Evolutionary conservation across 2,329 filamentous ascomycete genomes (phyloP).

Genomic region (Ambrosiella xylebori): DNA sequence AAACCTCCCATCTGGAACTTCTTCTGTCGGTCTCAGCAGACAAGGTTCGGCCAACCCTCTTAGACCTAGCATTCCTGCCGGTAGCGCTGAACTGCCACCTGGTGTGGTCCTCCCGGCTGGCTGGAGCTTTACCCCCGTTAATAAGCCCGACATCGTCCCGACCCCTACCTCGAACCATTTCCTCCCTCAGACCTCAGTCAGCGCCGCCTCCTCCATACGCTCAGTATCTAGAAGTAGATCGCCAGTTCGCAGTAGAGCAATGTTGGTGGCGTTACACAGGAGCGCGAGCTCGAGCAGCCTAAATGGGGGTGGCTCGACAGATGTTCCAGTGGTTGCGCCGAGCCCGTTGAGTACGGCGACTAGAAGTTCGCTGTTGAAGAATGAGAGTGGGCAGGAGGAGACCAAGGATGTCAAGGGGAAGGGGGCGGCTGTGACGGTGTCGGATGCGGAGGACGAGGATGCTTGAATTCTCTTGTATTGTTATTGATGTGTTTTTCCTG

Average conservation of each 20-base stretch:
- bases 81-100: conserved; percentile 43
- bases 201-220: conserved; percentile 9
- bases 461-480: neutral
- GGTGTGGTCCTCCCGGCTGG: conserved; percentile 47
- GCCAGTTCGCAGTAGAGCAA: conserved; percentile 9
- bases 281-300: conserved; percentile 11
- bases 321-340: conserved; percentile 5
- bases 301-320: conserved; percentile 1
- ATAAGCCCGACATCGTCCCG: conserved; percentile 28
- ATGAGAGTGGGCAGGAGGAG: conserved; percentile 19
- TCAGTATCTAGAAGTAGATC: conserved; percentile 10
- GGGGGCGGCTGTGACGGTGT: conserved; percentile 29
- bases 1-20: conserved; percentile 2
- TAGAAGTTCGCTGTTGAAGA: conserved; percentile 11
- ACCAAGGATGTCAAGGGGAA: conserved; percentile 23
- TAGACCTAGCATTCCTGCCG: conserved; percentile 34
- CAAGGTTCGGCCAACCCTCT: conserved; percentile 9
- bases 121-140: conserved; percentile 45
- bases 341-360: conserved; percentile 7
- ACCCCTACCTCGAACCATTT: conserved; percentile 15
- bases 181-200: conserved; percentile 3
- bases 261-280: conserved; percentile 13
- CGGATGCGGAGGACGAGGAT: conserved; percentile 20
- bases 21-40: conserved; percentile 7
- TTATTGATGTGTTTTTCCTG: neutral